These are phyloP conservation scores for Viridothelium virens DNA, from an alignment of 495 filamentous ascomycete genomes.

Conservation along the genomic window DNA sequence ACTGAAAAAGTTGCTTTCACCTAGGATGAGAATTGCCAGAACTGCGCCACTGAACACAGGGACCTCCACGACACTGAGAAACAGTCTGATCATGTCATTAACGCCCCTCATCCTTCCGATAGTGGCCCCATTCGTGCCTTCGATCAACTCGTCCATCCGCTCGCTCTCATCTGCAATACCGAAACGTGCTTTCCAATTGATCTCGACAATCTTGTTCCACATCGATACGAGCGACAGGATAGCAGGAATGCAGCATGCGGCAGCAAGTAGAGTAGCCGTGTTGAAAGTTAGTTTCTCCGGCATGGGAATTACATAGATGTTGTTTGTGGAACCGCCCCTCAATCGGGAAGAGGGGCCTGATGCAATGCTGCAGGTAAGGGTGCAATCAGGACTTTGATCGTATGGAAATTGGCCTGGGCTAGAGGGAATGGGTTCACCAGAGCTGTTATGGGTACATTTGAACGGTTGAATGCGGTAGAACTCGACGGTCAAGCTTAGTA, in stretches of 20 bases:
- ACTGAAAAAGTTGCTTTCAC: conserved; percentile 54
- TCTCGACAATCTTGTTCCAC: conserved; percentile 52
- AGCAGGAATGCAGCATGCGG: conserved; percentile 52
- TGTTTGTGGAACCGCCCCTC: conserved; percentile 41
- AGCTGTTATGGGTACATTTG: conserved; percentile 37
- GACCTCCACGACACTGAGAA: conserved; percentile 44
- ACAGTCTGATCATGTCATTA: conserved; percentile 37
- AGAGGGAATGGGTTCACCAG: conserved; percentile 33
- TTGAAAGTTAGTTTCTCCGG: conserved; percentile 46
- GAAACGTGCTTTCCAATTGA: conserved; percentile 44
- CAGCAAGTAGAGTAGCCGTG: conserved; percentile 48
- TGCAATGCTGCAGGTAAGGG: conserved; percentile 37
- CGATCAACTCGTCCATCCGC: conserved; percentile 36
- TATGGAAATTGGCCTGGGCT: conserved; percentile 36
- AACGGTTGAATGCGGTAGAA: conserved; percentile 45
- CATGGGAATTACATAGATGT: conserved; percentile 50
- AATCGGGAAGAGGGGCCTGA: conserved; percentile 44
- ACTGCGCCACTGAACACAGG: conserved; percentile 49
- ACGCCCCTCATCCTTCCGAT: conserved; percentile 42
- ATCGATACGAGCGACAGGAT: conserved; percentile 50
- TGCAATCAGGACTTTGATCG: conserved; percentile 29
- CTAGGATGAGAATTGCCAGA: conserved; percentile 46
- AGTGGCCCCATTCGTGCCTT: conserved; percentile 50
- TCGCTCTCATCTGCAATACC: conserved; percentile 30
- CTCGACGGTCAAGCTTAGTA: conserved; percentile 51